Evolutionary conservation across 345 rosid genomes (phyloP).

Genomic region (Rhizophora apiculata): DNA sequence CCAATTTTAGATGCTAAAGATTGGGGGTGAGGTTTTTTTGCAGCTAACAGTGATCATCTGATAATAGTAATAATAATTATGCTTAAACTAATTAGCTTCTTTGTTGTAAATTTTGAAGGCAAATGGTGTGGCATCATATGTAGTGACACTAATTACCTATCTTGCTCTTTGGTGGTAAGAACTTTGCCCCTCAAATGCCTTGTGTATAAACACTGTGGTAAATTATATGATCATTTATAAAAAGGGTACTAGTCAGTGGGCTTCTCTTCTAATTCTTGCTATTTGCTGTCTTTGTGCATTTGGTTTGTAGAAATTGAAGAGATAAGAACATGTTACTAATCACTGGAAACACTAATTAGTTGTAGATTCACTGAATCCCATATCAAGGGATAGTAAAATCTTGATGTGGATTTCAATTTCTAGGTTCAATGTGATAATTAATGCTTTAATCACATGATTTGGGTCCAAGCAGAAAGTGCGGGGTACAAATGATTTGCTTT

Average conservation of each 20-base stretch:
- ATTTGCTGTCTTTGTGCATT: neutral
- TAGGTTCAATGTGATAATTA: too few species aligned
- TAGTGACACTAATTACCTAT: conserved; percentile 72
- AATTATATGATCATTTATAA: neutral
- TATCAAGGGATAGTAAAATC: too few species aligned
- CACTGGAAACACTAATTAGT: neutral
- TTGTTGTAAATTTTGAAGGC: conserved; percentile 51
- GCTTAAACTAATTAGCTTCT: conserved; percentile 10
- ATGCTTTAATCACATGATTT: too few species aligned
- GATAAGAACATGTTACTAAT: neutral
- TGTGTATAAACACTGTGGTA: neutral
- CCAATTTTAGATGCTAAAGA: neutral
- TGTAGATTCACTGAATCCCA: neutral
- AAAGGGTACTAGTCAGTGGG: neutral
- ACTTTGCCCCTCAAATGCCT: conserved; percentile 11
- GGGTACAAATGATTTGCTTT: too few species aligned
- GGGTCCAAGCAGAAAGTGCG: too few species aligned
- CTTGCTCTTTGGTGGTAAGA: conserved; percentile 94
- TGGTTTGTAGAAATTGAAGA: neutral
- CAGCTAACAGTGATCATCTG: neutral
- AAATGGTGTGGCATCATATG: conserved; percentile 83
- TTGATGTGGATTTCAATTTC: too few species aligned
- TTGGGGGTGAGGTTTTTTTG: neutral
- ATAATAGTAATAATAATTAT: neutral
- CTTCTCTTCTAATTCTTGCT: neutral